Evolutionary conservation across 192 early-diverging fungal species (phyloP).

Genomic region (Gryganskiella cystojenkinii): DNA sequence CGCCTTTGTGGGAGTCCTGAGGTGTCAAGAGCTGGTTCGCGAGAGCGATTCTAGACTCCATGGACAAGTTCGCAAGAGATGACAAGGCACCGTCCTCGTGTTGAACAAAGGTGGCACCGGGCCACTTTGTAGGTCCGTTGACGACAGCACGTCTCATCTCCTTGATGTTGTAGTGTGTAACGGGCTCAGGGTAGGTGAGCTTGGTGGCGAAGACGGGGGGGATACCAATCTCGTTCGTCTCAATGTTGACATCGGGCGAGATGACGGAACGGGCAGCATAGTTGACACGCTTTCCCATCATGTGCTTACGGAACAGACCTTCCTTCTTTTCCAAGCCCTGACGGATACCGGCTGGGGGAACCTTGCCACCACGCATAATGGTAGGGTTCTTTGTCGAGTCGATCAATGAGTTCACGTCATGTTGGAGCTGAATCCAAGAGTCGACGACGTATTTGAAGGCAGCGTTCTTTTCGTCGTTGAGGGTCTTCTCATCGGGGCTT

Average conservation of each 20-base stretch:
- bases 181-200: conserved; percentile 98
- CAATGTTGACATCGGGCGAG: conserved; percentile 97
- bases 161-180: conserved; percentile 95
- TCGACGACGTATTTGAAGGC: conserved; percentile 54
- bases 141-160: conserved; percentile 92
- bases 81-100: conserved; percentile 92
- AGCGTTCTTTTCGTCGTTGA: conserved; percentile 34
- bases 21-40: conserved; percentile 93
- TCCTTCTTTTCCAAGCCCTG: conserved; percentile 99
- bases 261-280: conserved; percentile 98
- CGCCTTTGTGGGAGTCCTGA: conserved; percentile 63
- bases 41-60: conserved; percentile 91
- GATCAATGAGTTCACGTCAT: conserved; percentile 91
- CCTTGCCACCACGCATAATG: conserved; percentile 66
- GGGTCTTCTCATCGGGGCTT: conserved; percentile 22
- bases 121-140: conserved; percentile 96
- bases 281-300: conserved; percentile 99
- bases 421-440: conserved; percentile 87
- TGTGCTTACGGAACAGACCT: conserved; percentile 98
- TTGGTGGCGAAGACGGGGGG: conserved; percentile 95
- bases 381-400: conserved; percentile 90
- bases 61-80: conserved; percentile 80
- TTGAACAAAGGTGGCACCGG: conserved; percentile 94
- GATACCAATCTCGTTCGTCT: conserved; percentile 97
- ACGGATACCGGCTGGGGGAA: conserved; percentile 84